Evolutionary conservation across 208 protist genomes (phyloP).

Genomic region (Acanthamoeba quina): DNA sequence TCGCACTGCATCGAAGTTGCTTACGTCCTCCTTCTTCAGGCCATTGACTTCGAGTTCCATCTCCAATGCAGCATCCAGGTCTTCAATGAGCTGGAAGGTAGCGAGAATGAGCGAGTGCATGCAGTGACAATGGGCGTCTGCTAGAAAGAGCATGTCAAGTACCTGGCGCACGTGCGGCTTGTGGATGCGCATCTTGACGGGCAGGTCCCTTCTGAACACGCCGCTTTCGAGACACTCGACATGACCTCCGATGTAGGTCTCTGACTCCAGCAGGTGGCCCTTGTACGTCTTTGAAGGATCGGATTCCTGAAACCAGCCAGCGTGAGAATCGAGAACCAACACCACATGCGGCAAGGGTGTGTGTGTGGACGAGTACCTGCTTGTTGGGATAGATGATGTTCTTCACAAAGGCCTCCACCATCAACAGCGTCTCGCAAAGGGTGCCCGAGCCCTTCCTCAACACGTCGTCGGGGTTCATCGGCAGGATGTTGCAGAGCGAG

Average conservation of each 20-base stretch:
- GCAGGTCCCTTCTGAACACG: constrained; percentile 98
- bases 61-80: constrained; percentile 94
- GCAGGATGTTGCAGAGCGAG: constrained; percentile 99
- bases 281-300: constrained; percentile 94
- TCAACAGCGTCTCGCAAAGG: constrained; percentile 99
- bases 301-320: constrained; percentile 18
- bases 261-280: constrained; percentile 98
- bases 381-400: constrained; percentile 99
- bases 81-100: constrained; percentile 93
- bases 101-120: not conserved
- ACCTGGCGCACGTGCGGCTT: constrained; percentile 64
- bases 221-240: constrained; percentile 91
- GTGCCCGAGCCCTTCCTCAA: constrained; percentile 99
- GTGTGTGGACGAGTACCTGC: constrained; percentile 82
- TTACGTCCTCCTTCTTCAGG: constrained; percentile 90
- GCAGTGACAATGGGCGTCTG: not conserved
- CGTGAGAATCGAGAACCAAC: not conserved
- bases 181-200: constrained; percentile 73
- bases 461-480: constrained; percentile 98
- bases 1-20: constrained; percentile 93
- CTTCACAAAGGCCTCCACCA: constrained; percentile 97
- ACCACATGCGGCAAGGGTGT: not conserved
- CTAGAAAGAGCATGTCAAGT: not conserved
- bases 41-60: constrained; percentile 88
- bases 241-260: constrained; percentile 99